Base-by-base conservation (phyloP, 2,329 filamentous ascomycete genomes). In the Aspergillus ustus region DNA sequence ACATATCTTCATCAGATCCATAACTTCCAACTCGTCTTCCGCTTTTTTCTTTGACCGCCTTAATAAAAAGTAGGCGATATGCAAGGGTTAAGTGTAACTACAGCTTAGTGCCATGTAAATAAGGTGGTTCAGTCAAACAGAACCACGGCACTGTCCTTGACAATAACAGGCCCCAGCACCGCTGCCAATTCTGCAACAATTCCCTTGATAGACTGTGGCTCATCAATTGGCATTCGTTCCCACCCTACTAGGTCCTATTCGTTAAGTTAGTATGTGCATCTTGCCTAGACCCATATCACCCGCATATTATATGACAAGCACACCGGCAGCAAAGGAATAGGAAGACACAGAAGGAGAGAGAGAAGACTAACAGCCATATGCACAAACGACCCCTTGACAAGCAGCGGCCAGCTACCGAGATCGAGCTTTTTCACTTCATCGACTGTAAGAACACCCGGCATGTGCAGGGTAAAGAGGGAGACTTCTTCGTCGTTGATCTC, bases 181-280 rank as follows among this genome's bases (percentile, higher is more conserved):
- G 81, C 80, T 9, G 80, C 80, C 49, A 83, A 68, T 61, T 83
- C 81, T 7, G 77, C 80, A 31, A 80, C 68, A 43, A 82, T 81
- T 1, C 80, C 79, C 64, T 82, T 83, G 55, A 83, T 70, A 0
- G 80, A 78, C 52, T 78, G 74, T 2, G 80, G 75, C 40, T 79
- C 73, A 29, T 73, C 72, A 28, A 82, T 74, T 29, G 76, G 69
- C 69, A 77, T 78, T 17, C 66, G 65, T 58, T 82, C 80, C 81
- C 81, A 83, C n/a, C 74, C 75, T 37, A 79, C 76, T 9, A 83
- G 72, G 58, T 82, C 80, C 77, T 81, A 59, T 44, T 19, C 5
- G 56, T 40, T 31, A 44, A 48, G 44, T 51, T 11, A 57, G 46
- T 55, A 46, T 22, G 34, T 1, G 31, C 7, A 55, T 6, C 11